These are phyloP conservation scores for Pseudognaphalium luteoalbum DNA, from an alignment of 129 eudicot species.

Conservation along the genomic window DNA sequence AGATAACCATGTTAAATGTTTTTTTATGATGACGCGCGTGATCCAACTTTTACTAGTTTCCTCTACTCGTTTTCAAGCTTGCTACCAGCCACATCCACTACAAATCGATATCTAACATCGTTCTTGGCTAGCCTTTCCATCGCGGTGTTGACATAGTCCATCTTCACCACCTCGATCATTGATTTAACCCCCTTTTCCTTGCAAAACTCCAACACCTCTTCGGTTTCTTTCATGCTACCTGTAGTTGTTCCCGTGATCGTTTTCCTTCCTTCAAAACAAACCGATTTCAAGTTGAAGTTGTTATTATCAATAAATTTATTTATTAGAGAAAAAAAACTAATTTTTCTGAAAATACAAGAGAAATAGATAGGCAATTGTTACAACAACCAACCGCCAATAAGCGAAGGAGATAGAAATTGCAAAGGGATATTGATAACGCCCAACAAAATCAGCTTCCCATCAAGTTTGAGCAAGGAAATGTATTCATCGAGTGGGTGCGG, in stretches of 20 bases:
- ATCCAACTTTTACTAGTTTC: no score
- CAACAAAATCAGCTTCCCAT: conserved; percentile 77
- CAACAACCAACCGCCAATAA: conserved; percentile 66
- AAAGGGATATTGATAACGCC: conserved; percentile 75
- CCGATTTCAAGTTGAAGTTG: neutral
- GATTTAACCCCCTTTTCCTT: conserved; percentile 62
- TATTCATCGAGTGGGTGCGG: conserved; percentile 78
- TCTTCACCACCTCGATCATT: conserved; percentile 75
- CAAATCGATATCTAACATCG: conserved; percentile 89
- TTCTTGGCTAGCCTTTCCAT: conserved; percentile 83
- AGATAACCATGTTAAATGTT: neutral
- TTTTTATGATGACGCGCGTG: neutral
- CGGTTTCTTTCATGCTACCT: conserved; percentile 88
- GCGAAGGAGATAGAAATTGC: conserved; percentile 71
- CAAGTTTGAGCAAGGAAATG: conserved; percentile 68
- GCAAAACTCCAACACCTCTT: conserved; percentile 87
- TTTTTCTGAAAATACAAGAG: neutral
- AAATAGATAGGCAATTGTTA: neutral
- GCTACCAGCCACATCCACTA: conserved; percentile 89
- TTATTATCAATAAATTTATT: neutral
- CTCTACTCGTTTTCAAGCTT: conserved; percentile 39
- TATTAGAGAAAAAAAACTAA: neutral
- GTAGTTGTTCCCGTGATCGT: conserved; percentile 82
- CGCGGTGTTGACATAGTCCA: conserved; percentile 83
- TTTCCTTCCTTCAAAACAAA: conserved; percentile 57